Percentiles rank a stretch among this genome's conserved stretches.
These are phyloP conservation scores for Penicillium cataractarum DNA, from an alignment of 495 filamentous ascomycete genomes.

Conservation along the genomic window DNA sequence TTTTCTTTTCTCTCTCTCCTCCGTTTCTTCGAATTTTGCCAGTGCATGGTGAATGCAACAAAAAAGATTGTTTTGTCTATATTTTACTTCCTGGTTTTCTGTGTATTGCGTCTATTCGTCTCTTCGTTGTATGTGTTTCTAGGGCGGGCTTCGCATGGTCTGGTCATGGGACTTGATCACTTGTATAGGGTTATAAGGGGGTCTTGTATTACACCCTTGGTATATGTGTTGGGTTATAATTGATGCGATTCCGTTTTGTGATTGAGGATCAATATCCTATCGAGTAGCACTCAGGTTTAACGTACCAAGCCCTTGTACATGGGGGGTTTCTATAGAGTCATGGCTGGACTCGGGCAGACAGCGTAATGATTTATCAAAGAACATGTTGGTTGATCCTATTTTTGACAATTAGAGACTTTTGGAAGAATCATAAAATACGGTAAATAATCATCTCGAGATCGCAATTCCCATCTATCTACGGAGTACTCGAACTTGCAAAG, in stretches of 20 bases:
- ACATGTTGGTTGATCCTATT: not conserved
- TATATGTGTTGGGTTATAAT: not conserved
- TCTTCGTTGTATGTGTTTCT: not conserved
- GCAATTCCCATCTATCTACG: too few species aligned
- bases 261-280: not conserved
- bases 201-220: not conserved
- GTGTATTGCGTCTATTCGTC: not conserved
- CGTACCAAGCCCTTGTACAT: not conserved
- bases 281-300: not conserved
- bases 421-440: too few species aligned
- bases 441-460: too few species aligned
- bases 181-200: not conserved
- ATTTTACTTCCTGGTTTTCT: constrained; percentile 22
- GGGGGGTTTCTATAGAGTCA: not conserved
- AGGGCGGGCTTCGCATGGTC: not conserved
- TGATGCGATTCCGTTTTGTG: not conserved
- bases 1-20: not conserved
- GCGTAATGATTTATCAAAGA: not conserved
- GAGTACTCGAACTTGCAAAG: too few species aligned
- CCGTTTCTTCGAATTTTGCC: constrained; percentile 17
- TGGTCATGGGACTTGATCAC: not conserved
- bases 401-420: not conserved
- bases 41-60: constrained; percentile 42
- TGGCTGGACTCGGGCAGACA: not conserved
- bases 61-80: constrained; percentile 47